phyloP scores from a whole-genome alignment of 345 rosid genomes.

The Camelina hispida region DNA sequence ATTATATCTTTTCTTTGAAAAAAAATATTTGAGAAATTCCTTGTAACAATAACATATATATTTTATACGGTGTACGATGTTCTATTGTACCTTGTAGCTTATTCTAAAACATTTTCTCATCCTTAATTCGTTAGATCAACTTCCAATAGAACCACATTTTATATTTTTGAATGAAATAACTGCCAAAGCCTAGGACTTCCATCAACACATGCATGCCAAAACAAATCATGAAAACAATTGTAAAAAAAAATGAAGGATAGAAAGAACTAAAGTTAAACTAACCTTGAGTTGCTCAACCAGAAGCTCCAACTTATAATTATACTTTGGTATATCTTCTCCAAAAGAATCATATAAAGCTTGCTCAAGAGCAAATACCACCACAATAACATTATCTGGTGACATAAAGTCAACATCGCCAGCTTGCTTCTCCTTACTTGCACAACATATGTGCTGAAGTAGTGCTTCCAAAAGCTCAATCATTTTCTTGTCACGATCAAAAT shows the following conservation, averaged over 20 bases:
- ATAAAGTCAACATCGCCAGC: conserved; percentile 34
- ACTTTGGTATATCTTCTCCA: conserved; percentile 64
- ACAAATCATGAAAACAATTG: background rate
- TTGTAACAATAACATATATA: too few relatives aligned
- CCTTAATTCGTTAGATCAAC: too few relatives aligned
- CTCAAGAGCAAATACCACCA: conserved; percentile 66
- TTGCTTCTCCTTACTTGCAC: conserved; percentile 43
- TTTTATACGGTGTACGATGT: too few relatives aligned
- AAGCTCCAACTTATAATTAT: conserved; percentile 68
- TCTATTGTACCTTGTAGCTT: too few relatives aligned
- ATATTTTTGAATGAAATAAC: too few relatives aligned
- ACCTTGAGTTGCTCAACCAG: conserved; percentile 74
- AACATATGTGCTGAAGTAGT: conserved; percentile 56
- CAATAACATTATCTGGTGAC: conserved; percentile 77
- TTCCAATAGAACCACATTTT: too few relatives aligned
- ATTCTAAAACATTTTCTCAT: too few relatives aligned
- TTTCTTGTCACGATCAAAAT: conserved; percentile 66
- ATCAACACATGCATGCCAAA: conserved; percentile 1
- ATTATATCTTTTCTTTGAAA: too few relatives aligned
- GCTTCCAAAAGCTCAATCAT: conserved; percentile 73
- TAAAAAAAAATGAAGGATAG: background rate
- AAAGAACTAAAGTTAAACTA: conserved; percentile 17
- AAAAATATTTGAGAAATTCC: too few relatives aligned
- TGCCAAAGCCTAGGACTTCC: background rate
- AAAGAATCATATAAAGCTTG: conserved; percentile 61